These are phyloP conservation scores for Aspergillus ostianus DNA, from an alignment of 495 filamentous ascomycete species.

Conservation along the genomic window DNA sequence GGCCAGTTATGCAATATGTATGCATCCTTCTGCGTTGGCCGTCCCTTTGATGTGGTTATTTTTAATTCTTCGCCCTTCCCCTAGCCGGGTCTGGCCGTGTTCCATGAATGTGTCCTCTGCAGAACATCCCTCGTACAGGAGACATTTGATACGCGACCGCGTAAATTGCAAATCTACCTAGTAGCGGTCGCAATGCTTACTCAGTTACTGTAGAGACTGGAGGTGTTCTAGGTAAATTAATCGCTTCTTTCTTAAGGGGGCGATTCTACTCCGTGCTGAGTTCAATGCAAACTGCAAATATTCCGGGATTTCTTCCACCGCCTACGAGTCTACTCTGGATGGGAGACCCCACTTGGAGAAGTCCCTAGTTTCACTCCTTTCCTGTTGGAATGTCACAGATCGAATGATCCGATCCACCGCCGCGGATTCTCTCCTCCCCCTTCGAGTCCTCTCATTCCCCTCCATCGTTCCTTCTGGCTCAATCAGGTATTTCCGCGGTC, in stretches of 20 bases:
- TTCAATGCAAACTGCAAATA: too few species aligned
- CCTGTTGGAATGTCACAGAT: background rate
- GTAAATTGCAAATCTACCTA: too few species aligned
- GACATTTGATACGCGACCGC: too few species aligned
- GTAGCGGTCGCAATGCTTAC: too few species aligned
- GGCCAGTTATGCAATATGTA: background rate
- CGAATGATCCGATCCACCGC: background rate
- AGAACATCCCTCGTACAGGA: background rate
- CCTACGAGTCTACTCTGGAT: too few species aligned
- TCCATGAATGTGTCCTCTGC: background rate
- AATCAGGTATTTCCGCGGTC: too few species aligned
- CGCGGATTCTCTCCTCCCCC: background rate
- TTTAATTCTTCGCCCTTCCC: background rate
- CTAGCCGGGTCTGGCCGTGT: background rate
- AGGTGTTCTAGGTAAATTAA: too few species aligned
- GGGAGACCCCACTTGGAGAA: background rate
- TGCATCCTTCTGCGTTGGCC: background rate
- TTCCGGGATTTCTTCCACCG: too few species aligned
- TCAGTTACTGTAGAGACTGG: too few species aligned
- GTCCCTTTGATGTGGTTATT: slow-evolving; percentile 7
- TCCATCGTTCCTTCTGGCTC: too few species aligned
- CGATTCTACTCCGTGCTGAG: too few species aligned
- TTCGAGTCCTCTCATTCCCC: background rate
- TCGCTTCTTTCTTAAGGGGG: too few species aligned
- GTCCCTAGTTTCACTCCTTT: background rate